Conservation (phyloP, 176 grass and related monocot species). For the Avena insularis region DNA sequence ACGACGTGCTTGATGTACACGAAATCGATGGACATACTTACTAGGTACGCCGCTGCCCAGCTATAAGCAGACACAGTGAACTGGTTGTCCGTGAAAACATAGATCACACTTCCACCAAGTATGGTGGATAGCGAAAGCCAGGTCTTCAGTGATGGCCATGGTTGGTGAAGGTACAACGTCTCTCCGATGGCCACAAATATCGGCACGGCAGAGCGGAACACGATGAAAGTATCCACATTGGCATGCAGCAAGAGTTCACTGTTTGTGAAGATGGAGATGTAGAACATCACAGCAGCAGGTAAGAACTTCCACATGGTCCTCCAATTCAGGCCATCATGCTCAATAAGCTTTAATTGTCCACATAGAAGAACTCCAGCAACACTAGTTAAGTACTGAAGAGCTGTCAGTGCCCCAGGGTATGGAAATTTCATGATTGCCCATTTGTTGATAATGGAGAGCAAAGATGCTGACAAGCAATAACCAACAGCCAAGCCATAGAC, state of each 20-base stretch:
- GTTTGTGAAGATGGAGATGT: conserved; percentile 88
- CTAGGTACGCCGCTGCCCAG: conserved; percentile 77
- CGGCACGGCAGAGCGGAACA: conserved; percentile 81
- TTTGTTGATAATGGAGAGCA: conserved; percentile 93
- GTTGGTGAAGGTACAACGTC: conserved; percentile 80
- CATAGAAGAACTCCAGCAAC: conserved; percentile 78
- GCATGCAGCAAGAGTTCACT: conserved; percentile 84
- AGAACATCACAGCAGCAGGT: conserved; percentile 89
- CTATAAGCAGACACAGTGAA: conserved; percentile 80
- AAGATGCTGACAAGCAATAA: conserved; percentile 77
- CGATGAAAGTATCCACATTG: conserved; percentile 93
- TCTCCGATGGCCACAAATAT: conserved; percentile 85
- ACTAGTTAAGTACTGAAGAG: conserved; percentile 78
- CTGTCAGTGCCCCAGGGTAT: conserved; percentile 73
- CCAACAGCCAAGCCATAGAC: conserved; percentile 80
- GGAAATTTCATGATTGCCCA: conserved; percentile 91
- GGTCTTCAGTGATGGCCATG: conserved; percentile 75
- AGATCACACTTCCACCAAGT: conserved; percentile 83
- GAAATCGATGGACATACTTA: conserved; percentile 83
- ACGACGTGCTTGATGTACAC: conserved; percentile 95
- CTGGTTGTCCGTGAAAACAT: conserved; percentile 89
- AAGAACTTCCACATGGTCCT: conserved; percentile 89
- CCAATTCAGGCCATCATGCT: conserved; percentile 67
- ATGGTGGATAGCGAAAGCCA: conserved; percentile 85
- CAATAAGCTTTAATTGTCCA: conserved; percentile 69